Evolutionary conservation across 345 rosid species (phyloP), one percentile per base, ranked within the genome.

Genomic region (Aegle marmelos): DNA sequence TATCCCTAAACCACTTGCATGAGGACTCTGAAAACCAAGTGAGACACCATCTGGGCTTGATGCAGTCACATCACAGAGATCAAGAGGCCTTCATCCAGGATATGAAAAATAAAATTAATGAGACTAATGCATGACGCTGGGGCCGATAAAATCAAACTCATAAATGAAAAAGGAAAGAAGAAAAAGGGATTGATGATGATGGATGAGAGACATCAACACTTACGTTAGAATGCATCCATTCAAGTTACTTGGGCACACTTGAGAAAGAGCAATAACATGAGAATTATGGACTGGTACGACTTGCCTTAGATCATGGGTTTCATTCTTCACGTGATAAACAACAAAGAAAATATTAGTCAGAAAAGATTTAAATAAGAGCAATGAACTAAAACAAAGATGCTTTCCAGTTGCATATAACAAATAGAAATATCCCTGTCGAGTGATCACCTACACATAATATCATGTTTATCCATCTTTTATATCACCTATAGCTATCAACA

Each of bases 1-100:
- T 78, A 85, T 78, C 53, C 89, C 83, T 78, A 89, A 82, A 85
- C 90, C 85, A 75, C 83, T 79, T 70, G 84, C 78, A 81, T 89
- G 93, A 72, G 94, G 79, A 80, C 85, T 89, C 85, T 88, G 89
- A 87, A 79, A 88, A 80, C 88, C 93, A 78, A 74, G 84, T 71
- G 97, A 48, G 83, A 85, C 80, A 82, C 63, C 83, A 67, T 97
- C 98, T 68, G 89, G 85, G 83, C 86, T 91, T 64, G 95, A 83
- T 72, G 87, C 78, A 78, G 90, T 77, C 59, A 78, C 82, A 83
- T 97, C 97, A 83, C 92, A 90, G 76, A 97, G 87, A 88, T 97
- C 98, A 80, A 91, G 92, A 70, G 99, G 99, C 94, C 99, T 97
- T 84, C 89, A 89, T 82, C 84, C 83, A 78, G 73, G 85, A 72